Evolutionary conservation across 768 basidiomycete genomes (phyloP).

Genomic region (Sarcomyxa edulis): DNA sequence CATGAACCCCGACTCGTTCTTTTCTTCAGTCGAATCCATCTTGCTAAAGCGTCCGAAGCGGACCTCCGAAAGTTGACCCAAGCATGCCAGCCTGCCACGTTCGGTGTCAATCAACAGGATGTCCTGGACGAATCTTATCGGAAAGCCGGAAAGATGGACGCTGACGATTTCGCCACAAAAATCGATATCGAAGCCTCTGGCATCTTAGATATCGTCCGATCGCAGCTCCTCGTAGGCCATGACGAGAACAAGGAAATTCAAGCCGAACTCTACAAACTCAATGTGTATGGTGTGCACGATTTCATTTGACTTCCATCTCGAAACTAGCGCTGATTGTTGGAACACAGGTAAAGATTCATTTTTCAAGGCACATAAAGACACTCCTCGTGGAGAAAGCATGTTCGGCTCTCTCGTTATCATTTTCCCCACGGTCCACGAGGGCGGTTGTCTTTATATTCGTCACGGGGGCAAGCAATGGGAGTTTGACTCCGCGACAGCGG

Average conservation of each 20-base stretch:
- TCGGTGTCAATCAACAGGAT: no score
- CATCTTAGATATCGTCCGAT: conserved; percentile 19
- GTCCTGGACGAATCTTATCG: no score
- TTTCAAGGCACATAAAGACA: conserved; percentile 43
- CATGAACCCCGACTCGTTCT: no score
- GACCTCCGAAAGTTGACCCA: no score
- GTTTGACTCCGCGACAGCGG: conserved; percentile 24
- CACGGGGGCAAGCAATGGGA: conserved; percentile 21
- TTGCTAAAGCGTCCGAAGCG: no score
- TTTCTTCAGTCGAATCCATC: no score
- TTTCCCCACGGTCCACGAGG: conserved; percentile 33
- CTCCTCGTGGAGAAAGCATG: conserved; percentile 34
- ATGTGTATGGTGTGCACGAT: conserved; percentile 32
- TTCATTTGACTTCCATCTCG: background rate
- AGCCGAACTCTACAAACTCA: conserved; percentile 38
- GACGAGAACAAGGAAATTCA: conserved; percentile 14
- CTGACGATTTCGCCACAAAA: conserved; percentile 24
- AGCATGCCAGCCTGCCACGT: no score
- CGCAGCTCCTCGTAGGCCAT: conserved; percentile 15
- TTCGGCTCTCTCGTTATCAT: conserved; percentile 44
- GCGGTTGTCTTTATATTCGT: conserved; percentile 28
- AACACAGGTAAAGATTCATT: conserved; percentile 28
- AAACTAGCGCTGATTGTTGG: background rate
- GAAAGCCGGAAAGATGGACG: no score
- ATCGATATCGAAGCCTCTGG: conserved; percentile 20